Evolutionary conservation across 768 basidiomycete species (phyloP), one percentile per base, ranked within the genome.

Genomic region (Mrakia gelida): DNA sequence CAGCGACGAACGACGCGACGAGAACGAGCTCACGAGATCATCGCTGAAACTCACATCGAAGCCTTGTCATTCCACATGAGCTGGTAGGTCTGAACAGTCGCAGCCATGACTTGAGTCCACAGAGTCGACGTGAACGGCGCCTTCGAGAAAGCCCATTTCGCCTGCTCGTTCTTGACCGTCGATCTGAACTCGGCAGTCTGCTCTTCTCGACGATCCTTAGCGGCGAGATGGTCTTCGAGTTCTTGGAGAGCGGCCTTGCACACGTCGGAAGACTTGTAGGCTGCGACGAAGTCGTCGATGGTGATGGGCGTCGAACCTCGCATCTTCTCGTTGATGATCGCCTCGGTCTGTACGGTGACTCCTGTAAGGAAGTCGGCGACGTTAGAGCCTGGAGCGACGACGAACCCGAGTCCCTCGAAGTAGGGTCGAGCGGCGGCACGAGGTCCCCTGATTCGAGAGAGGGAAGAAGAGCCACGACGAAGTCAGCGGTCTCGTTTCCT

Each of bases 131-230:
- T 94, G 83, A 73, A 52, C 13, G 43, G 41, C 26, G 45, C 71
- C 21, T 26, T 23, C 21, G 59, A 59, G 59, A 59, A 59, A 11
- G n/a, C 13, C n/a, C 49, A 70, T 56, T 76, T 88, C 83, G 91
- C 90, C 86, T 95, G 94, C 82, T 93, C 91, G 21, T 88, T 89
- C n/a, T 88, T 86, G 4, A 93, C 92, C 0, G 92, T 91, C 13
- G 87, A 87, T 65, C 91, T 88, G 88, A 96, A 96, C 2, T 89
- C 88, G 71, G 91, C 89, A 81, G 92, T 91, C 32, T 79, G 76
- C 45, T 83, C 81, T 88, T 89, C 78, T 91, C 89, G 0, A 88
- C 88, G 73, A 88, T 88, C 88, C 89, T 71, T 61, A 61, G 77
- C 61, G 83, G 79, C 45, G 74, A 71, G 88, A 84, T 89, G 91